Evolutionary conservation across 495 filamentous ascomycete genomes (phyloP).

Genomic region (Trichoderma reesei): DNA sequence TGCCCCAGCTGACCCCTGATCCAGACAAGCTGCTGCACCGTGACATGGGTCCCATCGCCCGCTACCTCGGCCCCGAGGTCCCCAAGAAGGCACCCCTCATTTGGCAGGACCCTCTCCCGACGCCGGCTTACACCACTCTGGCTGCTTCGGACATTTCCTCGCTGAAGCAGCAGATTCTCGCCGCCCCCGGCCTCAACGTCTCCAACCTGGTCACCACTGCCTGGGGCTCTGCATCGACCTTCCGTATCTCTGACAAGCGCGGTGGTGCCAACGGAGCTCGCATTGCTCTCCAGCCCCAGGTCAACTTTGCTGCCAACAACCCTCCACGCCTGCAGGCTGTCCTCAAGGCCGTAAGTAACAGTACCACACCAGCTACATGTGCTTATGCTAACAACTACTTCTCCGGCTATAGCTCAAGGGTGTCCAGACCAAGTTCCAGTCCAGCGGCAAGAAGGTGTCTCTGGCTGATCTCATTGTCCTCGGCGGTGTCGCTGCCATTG

Average conservation of each 20-base stretch:
- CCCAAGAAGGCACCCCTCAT: constrained; percentile 46
- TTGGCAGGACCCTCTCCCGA: constrained; percentile 60
- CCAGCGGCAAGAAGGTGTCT: constrained; percentile 55
- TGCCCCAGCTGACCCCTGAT: neutral
- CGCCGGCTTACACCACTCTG: constrained; percentile 44
- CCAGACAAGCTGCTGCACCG: constrained; percentile 61
- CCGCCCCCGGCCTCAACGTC: constrained; percentile 39
- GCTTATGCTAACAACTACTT: neutral
- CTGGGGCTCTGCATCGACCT: constrained; percentile 61
- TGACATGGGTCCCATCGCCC: constrained; percentile 59
- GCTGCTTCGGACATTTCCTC: constrained; percentile 46
- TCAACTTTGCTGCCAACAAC: constrained; percentile 59
- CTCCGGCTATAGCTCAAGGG: constrained; percentile 36
- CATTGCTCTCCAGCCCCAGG: constrained; percentile 60
- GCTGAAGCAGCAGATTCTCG: constrained; percentile 56
- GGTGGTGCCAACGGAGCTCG: constrained; percentile 67
- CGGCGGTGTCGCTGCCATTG: constrained; percentile 56
- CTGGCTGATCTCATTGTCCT: constrained; percentile 67
- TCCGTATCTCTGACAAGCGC: constrained; percentile 67
- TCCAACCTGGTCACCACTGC: constrained; percentile 51
- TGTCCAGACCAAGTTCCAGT: constrained; percentile 40
- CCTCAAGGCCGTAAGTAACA: constrained; percentile 43
- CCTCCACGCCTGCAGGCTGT: constrained; percentile 47
- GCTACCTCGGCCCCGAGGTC: constrained; percentile 61
- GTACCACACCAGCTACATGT: no score